Percentiles rank a stretch among this genome's conserved stretches.
Conservation (phyloP, 1,139 yeast genomes). For the Nakaseomyces kungkrabaensis region DNA sequence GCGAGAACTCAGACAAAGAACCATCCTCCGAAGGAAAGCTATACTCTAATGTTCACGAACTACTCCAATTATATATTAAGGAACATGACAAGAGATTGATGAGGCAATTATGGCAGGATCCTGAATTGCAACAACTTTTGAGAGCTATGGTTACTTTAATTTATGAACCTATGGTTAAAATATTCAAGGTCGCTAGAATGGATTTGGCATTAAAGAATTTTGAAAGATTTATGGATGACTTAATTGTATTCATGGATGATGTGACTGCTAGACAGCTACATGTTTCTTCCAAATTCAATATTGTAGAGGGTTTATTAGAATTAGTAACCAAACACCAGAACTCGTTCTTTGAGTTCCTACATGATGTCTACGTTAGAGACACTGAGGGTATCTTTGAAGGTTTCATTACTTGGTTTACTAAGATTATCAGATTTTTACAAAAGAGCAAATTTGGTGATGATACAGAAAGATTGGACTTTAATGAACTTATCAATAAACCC, state of each 20-base stretch:
- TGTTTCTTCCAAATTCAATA: constrained; percentile 35
- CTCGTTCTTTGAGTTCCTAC: constrained; percentile 62
- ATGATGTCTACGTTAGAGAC: constrained; percentile 66
- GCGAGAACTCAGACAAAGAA: constrained; percentile 10
- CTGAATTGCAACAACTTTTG: constrained; percentile 59
- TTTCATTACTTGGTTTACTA: constrained; percentile 61
- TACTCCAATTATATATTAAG: constrained; percentile 55
- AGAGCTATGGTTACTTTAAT: constrained; percentile 67
- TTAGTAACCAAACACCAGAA: constrained; percentile 63
- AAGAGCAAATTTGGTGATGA: constrained; percentile 38
- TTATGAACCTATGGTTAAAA: constrained; percentile 71
- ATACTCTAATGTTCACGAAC: constrained; percentile 43
- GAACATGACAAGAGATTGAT: constrained; percentile 65
- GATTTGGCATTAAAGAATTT: constrained; percentile 67
- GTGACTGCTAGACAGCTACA: constrained; percentile 33
- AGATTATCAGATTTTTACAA: constrained; percentile 52
- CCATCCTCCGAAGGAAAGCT: constrained; percentile 15
- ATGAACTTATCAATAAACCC: constrained; percentile 21
- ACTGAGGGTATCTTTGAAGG: constrained; percentile 60
- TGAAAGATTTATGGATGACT: constrained; percentile 63
- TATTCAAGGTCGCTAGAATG: constrained; percentile 68
- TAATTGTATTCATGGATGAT: constrained; percentile 43
- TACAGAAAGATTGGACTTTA: constrained; percentile 33
- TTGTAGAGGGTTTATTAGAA: constrained; percentile 57
- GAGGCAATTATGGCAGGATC: constrained; percentile 77